Evolutionary conservation across 768 basidiomycete species (phyloP).

Genomic region (Lyophyllum decastes): DNA sequence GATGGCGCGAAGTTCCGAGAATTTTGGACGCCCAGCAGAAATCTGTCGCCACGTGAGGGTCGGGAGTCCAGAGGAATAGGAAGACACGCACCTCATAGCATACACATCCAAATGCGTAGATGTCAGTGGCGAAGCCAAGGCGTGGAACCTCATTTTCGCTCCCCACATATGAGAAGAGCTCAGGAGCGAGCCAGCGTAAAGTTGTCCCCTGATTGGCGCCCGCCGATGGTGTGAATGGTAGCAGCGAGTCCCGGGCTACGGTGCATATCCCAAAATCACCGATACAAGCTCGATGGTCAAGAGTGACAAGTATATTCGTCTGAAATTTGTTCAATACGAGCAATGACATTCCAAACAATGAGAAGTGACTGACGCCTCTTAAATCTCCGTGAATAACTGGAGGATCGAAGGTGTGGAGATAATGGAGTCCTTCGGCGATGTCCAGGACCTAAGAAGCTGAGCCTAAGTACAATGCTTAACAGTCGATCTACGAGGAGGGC

Average conservation of each 20-base stretch:
- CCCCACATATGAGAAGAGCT: slow-evolving; percentile 6
- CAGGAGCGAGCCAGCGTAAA: slow-evolving; percentile 12
- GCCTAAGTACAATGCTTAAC: not conserved
- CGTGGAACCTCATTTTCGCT: slow-evolving; percentile 1
- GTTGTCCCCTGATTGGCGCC: slow-evolving; percentile 1
- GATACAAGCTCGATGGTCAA: slow-evolving; percentile 10
- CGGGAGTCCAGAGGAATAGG: not conserved
- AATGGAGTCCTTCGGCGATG: slow-evolving; percentile 5
- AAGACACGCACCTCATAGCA: not conserved
- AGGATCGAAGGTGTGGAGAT: slow-evolving; percentile 10
- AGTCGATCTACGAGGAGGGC: not conserved
- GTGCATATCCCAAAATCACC: slow-evolving; percentile 12
- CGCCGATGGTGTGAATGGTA: slow-evolving; percentile 7
- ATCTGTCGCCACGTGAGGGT: not conserved
- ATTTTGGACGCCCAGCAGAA: slow-evolving; percentile 8
- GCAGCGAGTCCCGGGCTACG: slow-evolving; percentile 3
- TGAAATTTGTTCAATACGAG: not conserved
- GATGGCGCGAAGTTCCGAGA: not conserved
- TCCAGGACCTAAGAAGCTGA: not conserved
- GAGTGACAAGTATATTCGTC: slow-evolving; percentile 15
- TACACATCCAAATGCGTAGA: slow-evolving; percentile 10
- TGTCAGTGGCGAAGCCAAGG: slow-evolving; percentile 9
- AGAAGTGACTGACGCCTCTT: slow-evolving; percentile 4
- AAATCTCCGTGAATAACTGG: slow-evolving; percentile 12
- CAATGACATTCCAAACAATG: not conserved